These are phyloP conservation scores for Pelomyxa schiedti DNA, from an alignment of 78 protist genomes.

Conservation along the genomic window DNA sequence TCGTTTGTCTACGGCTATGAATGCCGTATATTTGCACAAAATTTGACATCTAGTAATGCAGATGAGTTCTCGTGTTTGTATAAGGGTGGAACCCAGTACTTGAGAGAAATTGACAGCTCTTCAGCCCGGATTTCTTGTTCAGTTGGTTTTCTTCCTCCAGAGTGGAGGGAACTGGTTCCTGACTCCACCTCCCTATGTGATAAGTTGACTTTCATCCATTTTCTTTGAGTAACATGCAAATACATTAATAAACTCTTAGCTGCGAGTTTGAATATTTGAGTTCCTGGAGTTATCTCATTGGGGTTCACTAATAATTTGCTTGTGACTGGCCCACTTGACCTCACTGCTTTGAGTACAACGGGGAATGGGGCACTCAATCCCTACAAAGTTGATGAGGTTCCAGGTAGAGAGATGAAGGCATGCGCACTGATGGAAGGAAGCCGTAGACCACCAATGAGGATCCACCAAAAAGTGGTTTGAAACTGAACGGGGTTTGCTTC, in stretches of 20 bases:
- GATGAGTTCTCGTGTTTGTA: no score
- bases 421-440: neutral
- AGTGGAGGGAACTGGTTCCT: neutral
- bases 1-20: neutral
- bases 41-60: neutral
- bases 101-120: neutral
- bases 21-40: neutral
- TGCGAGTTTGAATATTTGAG: slow-evolving; percentile 5
- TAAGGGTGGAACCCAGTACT: no score
- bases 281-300: neutral
- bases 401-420: neutral
- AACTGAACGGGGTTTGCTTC: neutral
- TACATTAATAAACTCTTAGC: slow-evolving; percentile 25
- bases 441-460: neutral
- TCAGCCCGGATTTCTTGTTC: neutral
- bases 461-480: neutral
- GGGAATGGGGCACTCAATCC: no score
- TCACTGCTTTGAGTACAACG: no score
- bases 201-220: neutral
- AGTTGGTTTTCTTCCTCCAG: neutral
- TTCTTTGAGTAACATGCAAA: no score
- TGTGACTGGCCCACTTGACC: neutral
- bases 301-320: neutral
- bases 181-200: slow-evolving; percentile 27
- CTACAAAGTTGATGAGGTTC: neutral